phyloP scores from a whole-genome alignment of 768 basidiomycete genomes.

The Sporobolomyces pararoseus region DNA sequence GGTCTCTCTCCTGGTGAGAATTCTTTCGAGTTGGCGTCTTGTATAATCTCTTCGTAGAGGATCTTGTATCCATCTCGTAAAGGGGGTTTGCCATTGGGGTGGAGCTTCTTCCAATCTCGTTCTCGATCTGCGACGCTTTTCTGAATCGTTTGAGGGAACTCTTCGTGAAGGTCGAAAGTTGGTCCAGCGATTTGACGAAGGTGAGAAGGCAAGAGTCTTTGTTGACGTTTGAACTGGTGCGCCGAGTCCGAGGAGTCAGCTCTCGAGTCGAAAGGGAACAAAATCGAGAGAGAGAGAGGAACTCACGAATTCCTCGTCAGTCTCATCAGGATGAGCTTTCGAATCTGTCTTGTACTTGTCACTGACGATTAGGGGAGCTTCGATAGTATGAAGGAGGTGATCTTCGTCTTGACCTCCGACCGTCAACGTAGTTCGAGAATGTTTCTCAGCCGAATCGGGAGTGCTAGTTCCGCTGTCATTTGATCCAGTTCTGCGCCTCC shows the following conservation, averaged over 20 bases:
- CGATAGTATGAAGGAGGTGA: neutral
- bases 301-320: neutral
- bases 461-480: neutral
- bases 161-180: slow-evolving; percentile 13
- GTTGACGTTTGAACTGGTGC: slow-evolving; percentile 2
- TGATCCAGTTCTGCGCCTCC: neutral
- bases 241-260: neutral
- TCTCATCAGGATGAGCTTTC: neutral
- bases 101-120: neutral
- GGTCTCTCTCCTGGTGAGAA: neutral
- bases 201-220: neutral
- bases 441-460: neutral
- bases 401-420: neutral
- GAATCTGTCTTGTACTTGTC: neutral
- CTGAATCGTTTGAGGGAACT: slow-evolving; percentile 12
- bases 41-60: slow-evolving; percentile 16
- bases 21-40: slow-evolving; percentile 12
- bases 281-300: neutral
- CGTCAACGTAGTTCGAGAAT: neutral
- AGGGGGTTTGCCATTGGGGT: neutral
- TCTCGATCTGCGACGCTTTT: slow-evolving; percentile 1
- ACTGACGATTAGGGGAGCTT: neutral
- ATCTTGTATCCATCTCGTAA: slow-evolving; percentile 1
- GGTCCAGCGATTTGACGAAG: slow-evolving; percentile 26
- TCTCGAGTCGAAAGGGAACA: neutral